Base-by-base conservation (phyloP, 768 basidiomycete genomes). In the Suillus decipiens region DNA sequence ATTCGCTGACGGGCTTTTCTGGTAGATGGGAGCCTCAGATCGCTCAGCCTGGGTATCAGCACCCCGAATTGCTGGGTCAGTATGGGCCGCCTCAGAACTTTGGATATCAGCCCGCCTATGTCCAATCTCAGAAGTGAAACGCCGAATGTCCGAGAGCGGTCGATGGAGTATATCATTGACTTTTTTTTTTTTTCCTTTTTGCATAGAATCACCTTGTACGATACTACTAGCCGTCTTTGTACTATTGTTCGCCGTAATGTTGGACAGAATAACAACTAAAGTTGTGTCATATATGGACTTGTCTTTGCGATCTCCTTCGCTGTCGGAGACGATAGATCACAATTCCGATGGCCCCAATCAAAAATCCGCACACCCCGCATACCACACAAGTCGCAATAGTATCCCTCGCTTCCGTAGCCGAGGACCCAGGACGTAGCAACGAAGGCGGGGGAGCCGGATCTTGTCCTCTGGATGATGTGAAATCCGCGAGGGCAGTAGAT, bases 391-490 rank as follows among this genome's bases (percentile, higher is more conserved):
- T 67, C 15, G 68, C 68, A 53, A 11, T 59, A 43, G 67, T 70
- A 47, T 64, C 61, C 11, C 65, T 42, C 9, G 65, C 64, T 68
- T 69, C 69, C 9, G 67, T 67, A 1, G 39, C 61, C 12, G 66
- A 56, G 15, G 41, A 31, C 37, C 53, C 64, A 58, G 55, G 39
- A 2, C 19, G 51, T 47, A 37, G 59, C 36, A 67, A 33, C 19
- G 59, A 67, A 11, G 72, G 72, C n/a, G 68, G 59, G 3, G 72
- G 73, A 7, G 74, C 70, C 28, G 58, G n/a, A 61, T 84, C 82
- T n/a, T 69, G 63, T 41, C 84, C 85, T 17, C 84, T 80, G 37
- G 69, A 69, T 11, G 64, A 59, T 60, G 73, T 75, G 64, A 86
- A 86, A 22, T 78, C 74, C 24, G 59, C 61, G 31, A 81, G 65